Conservation (phyloP, 2,329 filamentous ascomycete species). For the Aspergillus sp. region DNA sequence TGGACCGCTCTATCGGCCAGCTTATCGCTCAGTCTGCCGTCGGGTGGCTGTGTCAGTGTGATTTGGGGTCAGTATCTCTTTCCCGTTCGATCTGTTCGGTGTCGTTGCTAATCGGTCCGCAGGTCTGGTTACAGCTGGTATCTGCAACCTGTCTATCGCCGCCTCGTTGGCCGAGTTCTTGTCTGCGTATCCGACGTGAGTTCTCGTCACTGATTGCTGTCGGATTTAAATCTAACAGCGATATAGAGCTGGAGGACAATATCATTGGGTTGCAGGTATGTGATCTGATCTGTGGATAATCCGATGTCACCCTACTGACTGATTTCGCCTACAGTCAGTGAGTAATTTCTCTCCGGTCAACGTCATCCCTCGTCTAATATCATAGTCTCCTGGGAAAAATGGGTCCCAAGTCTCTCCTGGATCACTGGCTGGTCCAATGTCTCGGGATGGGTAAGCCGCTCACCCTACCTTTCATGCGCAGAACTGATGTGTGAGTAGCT, state of each 20-base stretch:
- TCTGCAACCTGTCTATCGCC: constrained; percentile 70
- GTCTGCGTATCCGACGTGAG: constrained; percentile 58
- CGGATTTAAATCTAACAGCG: constrained; percentile 13
- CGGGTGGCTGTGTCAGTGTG: constrained; percentile 68
- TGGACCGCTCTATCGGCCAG: constrained; percentile 63
- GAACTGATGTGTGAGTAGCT: constrained; percentile 20
- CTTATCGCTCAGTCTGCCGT: constrained; percentile 62
- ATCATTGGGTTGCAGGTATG: constrained; percentile 67
- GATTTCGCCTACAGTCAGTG: constrained; percentile 23
- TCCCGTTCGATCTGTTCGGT: neutral
- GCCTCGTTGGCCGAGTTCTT: constrained; percentile 70
- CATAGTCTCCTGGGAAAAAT: constrained; percentile 57
- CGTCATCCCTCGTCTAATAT: neutral
- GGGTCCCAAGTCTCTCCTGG: constrained; percentile 64
- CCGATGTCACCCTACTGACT: no score
- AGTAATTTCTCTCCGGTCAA: constrained; percentile 17
- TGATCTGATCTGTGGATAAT: constrained; percentile 3
- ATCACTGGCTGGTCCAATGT: constrained; percentile 69
- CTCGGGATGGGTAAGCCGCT: constrained; percentile 61
- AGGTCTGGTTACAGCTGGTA: constrained; percentile 56
- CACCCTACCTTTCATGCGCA: no score
- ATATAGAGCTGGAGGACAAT: constrained; percentile 58
- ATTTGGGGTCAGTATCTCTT: constrained; percentile 66
- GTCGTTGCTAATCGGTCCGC: neutral
- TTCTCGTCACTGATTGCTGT: constrained; percentile 4